Conservation (phyloP, 1,284 basidiomycete species). For the Boletus mariae region DNA sequence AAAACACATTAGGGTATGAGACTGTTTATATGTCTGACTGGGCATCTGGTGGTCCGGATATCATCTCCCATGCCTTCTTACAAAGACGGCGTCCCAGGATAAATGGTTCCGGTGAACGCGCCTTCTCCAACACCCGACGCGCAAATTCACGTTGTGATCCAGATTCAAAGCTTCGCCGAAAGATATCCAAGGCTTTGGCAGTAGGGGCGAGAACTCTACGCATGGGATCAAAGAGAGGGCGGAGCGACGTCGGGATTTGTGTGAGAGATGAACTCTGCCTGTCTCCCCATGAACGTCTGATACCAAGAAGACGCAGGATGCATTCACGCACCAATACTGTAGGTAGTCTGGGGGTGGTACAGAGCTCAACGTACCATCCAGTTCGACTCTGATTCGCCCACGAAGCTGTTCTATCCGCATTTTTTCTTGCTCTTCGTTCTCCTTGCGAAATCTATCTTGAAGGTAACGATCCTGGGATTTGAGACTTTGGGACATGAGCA, state of each 20-base stretch:
- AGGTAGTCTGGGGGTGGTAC: conserved; percentile 19
- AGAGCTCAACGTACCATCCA: conserved; percentile 29
- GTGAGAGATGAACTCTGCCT: conserved; percentile 33
- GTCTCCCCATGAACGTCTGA: conserved; percentile 6
- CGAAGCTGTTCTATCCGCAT: conserved; percentile 23
- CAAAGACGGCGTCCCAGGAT: conserved; percentile 48
- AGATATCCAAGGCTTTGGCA: conserved; percentile 42
- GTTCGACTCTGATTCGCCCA: conserved; percentile 25
- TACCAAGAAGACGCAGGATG: not conserved
- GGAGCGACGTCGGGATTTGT: conserved; percentile 34
- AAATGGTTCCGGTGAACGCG: conserved; percentile 50
- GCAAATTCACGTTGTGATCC: conserved; percentile 53
- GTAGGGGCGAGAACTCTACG: conserved; percentile 49
- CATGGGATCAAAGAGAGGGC: conserved; percentile 44
- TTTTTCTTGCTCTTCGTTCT: conserved; percentile 17
- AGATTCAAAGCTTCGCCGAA: conserved; percentile 46
- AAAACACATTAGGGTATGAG: conserved; percentile 25
- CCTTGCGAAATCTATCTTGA: conserved; percentile 17
- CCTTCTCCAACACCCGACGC: conserved; percentile 50
- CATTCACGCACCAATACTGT: conserved; percentile 24
- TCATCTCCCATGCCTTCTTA: conserved; percentile 44
- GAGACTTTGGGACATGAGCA: conserved; percentile 56
- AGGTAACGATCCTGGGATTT: conserved; percentile 42
- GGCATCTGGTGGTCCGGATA: conserved; percentile 36
- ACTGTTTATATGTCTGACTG: conserved; percentile 21